Evolutionary conservation across 2,329 filamentous ascomycete species (phyloP), one percentile per base, ranked within the genome.

Genomic region (Aspergillus calidoustus): DNA sequence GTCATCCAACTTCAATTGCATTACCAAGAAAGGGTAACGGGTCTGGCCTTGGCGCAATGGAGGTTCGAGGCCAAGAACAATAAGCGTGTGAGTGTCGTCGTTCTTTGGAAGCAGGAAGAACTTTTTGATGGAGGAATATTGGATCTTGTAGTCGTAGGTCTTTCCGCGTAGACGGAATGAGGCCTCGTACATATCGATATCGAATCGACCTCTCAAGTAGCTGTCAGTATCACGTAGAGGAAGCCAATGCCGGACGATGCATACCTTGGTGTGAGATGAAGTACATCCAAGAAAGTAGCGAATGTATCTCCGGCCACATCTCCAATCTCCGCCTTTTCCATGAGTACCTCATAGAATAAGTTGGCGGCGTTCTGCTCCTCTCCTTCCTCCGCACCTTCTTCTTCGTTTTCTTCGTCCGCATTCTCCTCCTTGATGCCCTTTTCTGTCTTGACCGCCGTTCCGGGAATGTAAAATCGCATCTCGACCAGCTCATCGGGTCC

Each of bases 141-240:
- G 93, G 68, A 99, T 98, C 86, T 99, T 99, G 87, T 99, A 99
- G 82, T 99, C 96, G 83, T 99, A 99, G 25, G 95, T 99, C 82
- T 99, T 99, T 73, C 95, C 95, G 68, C 95, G 94, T 64, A 99
- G 86, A 65, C 95, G 91, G 86, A 99, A 98, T 2, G 95, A 98
- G 17, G 88, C 90, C 79, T 98, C 95, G 85, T 99, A 99, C 91
- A 99, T 97, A 78, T 99, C 95, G 81, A 99, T 97, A 77, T 98
- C 95, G 84, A 99, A 99, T 69, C 95, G 94, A 77, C 95, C 96
- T 91, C 95, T 93, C 79, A 64, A 65, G 54, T 46, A 54, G 61
- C 23, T 22, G 47, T 71, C 57, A 72, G 64, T 38, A 66, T n/a
- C 41, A 34, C 6, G 31, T 22, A 30, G 54, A 19, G 31, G 25